phyloP scores from a whole-genome alignment of 371 early-diverging fungal species.

The Syncephalastrum contaminatum region DNA sequence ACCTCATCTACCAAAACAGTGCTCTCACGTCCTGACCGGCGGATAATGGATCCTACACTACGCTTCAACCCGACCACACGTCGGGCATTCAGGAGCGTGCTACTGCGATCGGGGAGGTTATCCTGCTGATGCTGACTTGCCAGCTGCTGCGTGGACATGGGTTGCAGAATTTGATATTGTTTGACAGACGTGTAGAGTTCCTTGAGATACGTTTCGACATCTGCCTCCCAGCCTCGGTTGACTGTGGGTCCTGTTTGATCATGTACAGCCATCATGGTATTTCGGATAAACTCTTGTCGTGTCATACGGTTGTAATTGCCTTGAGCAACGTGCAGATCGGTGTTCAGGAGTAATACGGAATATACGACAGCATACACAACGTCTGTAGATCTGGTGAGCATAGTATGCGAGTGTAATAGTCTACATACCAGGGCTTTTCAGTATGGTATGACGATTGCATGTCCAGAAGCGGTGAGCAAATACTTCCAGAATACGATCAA shows the following conservation, averaged over 20 bases:
- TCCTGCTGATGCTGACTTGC: no score
- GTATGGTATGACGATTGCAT: conserved; percentile 68
- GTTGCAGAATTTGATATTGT: conserved; percentile 18
- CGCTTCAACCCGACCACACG: conserved; percentile 31
- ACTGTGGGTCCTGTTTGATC: neutral
- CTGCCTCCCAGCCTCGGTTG: conserved; percentile 17
- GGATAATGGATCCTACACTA: conserved; percentile 32
- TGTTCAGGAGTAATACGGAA: conserved; percentile 86
- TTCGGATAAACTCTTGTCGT: conserved; percentile 54
- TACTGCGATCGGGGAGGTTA: neutral
- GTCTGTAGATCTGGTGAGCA: conserved; percentile 23
- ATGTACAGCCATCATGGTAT: conserved; percentile 51
- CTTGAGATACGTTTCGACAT: conserved; percentile 26
- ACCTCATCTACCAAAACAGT: conserved; percentile 27
- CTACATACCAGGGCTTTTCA: conserved; percentile 46
- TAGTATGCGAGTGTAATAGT: no score
- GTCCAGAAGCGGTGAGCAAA: conserved; percentile 81
- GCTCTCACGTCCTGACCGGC: conserved; percentile 30
- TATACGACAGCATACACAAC: conserved; percentile 82
- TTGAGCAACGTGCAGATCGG: conserved; percentile 83
- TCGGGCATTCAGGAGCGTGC: conserved; percentile 15
- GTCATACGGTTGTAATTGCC: conserved; percentile 58
- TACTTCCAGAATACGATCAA: conserved; percentile 83
- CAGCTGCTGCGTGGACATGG: no score
- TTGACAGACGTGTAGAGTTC: conserved; percentile 29